Evolutionary conservation across 306 rosid genomes (phyloP).

Genomic region (Quercus berberidifolia): DNA sequence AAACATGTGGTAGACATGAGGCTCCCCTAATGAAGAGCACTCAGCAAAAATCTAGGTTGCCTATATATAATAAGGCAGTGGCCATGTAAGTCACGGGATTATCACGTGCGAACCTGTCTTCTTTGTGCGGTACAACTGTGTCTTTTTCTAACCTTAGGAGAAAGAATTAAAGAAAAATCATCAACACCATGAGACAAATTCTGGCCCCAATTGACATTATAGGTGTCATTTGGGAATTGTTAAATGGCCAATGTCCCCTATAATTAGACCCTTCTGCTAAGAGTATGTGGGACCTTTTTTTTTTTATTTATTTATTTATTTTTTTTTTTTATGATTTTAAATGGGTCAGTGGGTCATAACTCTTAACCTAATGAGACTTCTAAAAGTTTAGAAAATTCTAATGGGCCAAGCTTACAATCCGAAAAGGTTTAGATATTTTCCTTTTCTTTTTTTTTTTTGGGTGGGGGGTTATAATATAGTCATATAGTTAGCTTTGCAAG

Average conservation of each 20-base stretch:
- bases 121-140: constrained; percentile 5
- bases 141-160: background rate
- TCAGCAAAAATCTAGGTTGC: constrained; percentile 21
- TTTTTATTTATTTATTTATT: no score
- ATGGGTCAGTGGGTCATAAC: no score
- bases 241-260: background rate
- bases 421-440: no score
- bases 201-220: background rate
- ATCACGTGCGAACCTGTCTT: constrained; percentile 24
- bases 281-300: background rate
- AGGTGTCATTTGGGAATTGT: background rate
- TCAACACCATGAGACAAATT: background rate
- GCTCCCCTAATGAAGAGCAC: constrained; percentile 17
- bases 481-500: no score
- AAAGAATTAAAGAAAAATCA: background rate
- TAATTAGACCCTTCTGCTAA: background rate
- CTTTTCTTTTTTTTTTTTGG: no score
- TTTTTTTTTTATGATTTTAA: background rate
- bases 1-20: constrained; percentile 19
- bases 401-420: no score
- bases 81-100: constrained; percentile 18
- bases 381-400: no score
- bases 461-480: no score
- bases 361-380: no score
- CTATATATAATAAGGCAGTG: constrained; percentile 12